Evolutionary conservation across 164 flowering plant genomes (phyloP).

Genomic region (Chimonanthus salicifolius): DNA sequence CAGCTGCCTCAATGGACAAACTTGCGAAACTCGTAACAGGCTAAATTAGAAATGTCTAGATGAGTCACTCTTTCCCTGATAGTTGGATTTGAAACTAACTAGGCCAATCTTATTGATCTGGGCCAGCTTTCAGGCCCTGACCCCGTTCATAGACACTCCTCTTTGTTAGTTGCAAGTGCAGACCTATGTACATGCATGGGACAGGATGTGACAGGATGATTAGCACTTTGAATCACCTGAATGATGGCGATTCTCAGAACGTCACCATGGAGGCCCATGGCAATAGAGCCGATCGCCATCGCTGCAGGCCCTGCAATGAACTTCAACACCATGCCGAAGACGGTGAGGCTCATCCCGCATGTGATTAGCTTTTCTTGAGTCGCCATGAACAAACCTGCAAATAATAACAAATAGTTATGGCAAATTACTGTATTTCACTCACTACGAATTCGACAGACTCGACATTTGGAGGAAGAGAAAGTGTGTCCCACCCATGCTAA

Average conservation of each 20-base stretch:
- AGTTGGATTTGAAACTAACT: too few relatives aligned
- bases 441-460: background rate
- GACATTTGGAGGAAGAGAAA: background rate
- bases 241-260: slow-evolving; percentile 66
- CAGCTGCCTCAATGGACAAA: background rate
- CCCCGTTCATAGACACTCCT: too few relatives aligned
- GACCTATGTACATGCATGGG: background rate
- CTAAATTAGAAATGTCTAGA: background rate
- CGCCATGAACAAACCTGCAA: slow-evolving; percentile 68
- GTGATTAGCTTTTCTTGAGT: slow-evolving; percentile 52
- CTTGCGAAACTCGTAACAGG: background rate
- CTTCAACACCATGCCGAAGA: slow-evolving; percentile 54
- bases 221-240: slow-evolving; percentile 38
- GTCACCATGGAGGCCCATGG: slow-evolving; percentile 55
- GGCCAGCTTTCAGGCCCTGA: background rate
- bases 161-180: background rate
- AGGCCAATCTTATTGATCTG: background rate
- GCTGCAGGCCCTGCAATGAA: slow-evolving; percentile 76
- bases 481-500: slow-evolving; percentile 57
- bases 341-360: slow-evolving; percentile 48
- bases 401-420: background rate
- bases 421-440: background rate
- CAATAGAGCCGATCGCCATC: slow-evolving; percentile 54
- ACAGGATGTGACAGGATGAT: background rate
- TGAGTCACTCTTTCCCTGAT: too few relatives aligned